phyloP scores from a whole-genome alignment of 371 early-diverging fungal genomes.

The Catenaria anguillulae region DNA sequence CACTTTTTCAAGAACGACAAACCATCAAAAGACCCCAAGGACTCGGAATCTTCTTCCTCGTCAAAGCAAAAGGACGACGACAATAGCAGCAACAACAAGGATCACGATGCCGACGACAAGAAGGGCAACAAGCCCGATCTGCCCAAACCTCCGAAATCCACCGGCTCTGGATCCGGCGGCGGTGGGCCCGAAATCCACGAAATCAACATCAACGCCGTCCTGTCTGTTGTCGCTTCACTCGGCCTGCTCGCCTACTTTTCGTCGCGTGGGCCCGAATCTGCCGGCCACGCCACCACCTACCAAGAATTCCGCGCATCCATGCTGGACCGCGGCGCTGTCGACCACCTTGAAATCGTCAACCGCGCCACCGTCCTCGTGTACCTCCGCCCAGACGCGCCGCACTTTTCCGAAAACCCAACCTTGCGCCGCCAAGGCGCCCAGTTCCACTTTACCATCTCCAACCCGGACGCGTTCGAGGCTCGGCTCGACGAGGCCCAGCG shows the following conservation, averaged over 20 bases:
- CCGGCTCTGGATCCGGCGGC: no score
- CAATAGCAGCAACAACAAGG: not conserved
- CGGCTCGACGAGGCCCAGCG: conserved; percentile 76
- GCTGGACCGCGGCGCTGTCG: conserved; percentile 83
- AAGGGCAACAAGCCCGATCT: not conserved
- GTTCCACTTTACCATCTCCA: conserved; percentile 77
- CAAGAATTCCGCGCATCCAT: conserved; percentile 76
- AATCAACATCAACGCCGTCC: not conserved
- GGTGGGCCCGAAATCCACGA: not conserved
- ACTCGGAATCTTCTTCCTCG: no score
- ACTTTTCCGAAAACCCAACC: conserved; percentile 6
- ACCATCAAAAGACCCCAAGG: no score
- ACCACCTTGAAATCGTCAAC: conserved; percentile 74
- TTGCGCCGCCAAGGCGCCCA: conserved; percentile 2
- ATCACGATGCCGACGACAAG: not conserved
- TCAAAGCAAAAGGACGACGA: not conserved
- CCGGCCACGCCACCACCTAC: conserved; percentile 62
- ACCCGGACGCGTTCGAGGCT: conserved; percentile 87
- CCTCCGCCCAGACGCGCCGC: conserved; percentile 50
- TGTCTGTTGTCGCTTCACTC: not conserved
- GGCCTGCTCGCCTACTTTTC: not conserved
- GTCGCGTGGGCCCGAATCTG: not conserved
- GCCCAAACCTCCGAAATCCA: not conserved
- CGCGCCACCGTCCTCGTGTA: conserved; percentile 62
- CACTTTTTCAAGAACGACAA: no score